These are phyloP conservation scores for Plasmodium knowlesi DNA, from an alignment of 169 alveolate genomes.

Conservation along the genomic window DNA sequence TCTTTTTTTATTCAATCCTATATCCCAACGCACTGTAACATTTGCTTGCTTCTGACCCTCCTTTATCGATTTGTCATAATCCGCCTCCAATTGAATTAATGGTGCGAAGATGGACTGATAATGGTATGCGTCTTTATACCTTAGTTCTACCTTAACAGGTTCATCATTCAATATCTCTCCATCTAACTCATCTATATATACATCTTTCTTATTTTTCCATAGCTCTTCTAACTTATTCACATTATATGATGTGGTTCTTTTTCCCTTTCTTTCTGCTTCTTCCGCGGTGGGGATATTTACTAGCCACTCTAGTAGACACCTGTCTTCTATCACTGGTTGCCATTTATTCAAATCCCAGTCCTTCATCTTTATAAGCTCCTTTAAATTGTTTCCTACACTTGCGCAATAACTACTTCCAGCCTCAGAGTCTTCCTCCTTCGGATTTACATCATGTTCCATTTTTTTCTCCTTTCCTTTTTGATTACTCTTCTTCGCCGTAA, in stretches of 20 bases:
- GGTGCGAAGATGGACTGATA: slow-evolving; percentile 88
- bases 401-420: background rate
- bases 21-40: slow-evolving; percentile 87
- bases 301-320: slow-evolving; percentile 84
- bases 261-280: slow-evolving; percentile 80
- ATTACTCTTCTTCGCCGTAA: background rate
- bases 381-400: background rate
- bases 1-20: slow-evolving; percentile 85
- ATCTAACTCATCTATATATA: slow-evolving; percentile 75
- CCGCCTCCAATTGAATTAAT: slow-evolving; percentile 94
- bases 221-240: slow-evolving; percentile 76
- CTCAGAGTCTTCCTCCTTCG: background rate
- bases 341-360: slow-evolving; percentile 85
- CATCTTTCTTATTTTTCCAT: slow-evolving; percentile 78
- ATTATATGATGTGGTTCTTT: slow-evolving; percentile 54
- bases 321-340: slow-evolving; percentile 87
- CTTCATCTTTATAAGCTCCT: slow-evolving; percentile 2
- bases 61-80: slow-evolving; percentile 92
- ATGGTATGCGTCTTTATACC: slow-evolving; percentile 79
- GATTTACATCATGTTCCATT: background rate
- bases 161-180: slow-evolving; percentile 72
- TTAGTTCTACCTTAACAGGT: slow-evolving; percentile 31
- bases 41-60: slow-evolving; percentile 91
- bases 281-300: slow-evolving; percentile 84
- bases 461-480: background rate